A percentile compares a stretch with the other conserved stretches of the same genome.
Conservation (phyloP, 768 basidiomycete species). For the Auricularia sp. region DNA sequence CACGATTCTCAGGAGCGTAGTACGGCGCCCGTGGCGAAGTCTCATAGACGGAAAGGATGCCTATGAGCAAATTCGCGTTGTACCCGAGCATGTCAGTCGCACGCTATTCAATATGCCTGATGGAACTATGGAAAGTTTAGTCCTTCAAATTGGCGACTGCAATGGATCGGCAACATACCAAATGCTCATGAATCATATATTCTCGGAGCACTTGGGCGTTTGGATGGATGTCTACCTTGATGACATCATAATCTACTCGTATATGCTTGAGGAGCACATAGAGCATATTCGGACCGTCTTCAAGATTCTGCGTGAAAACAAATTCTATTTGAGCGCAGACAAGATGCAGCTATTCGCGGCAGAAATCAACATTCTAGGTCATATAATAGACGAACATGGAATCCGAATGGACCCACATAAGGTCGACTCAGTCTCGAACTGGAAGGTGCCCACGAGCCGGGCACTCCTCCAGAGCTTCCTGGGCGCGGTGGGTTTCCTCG, state of each 20-base stretch:
- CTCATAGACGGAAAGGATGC: slow-evolving; percentile 22
- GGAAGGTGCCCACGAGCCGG: slow-evolving; percentile 14
- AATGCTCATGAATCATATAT: slow-evolving; percentile 32
- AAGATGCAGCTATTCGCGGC: slow-evolving; percentile 23
- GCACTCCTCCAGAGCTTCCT: slow-evolving; percentile 11
- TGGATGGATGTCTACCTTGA: slow-evolving; percentile 28
- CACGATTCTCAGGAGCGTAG: slow-evolving; percentile 15
- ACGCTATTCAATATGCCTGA: slow-evolving; percentile 27
- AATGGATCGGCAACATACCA: slow-evolving; percentile 32
- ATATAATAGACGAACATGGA: slow-evolving; percentile 13
- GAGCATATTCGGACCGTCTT: slow-evolving; percentile 23
- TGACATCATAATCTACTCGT: slow-evolving; percentile 25
- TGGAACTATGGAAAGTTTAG: slow-evolving; percentile 33
- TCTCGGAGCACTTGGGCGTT: slow-evolving; percentile 17
- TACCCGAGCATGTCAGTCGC: slow-evolving; percentile 6
- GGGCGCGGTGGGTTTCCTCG: slow-evolving; percentile 14
- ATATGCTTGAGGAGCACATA: slow-evolving; percentile 20
- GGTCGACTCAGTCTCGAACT: slow-evolving; percentile 12
- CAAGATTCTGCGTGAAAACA: slow-evolving; percentile 21
- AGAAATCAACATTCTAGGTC: slow-evolving; percentile 8
- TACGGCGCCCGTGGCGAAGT: slow-evolving; percentile 10
- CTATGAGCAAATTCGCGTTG: slow-evolving; percentile 22
- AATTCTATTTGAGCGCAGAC: slow-evolving; percentile 24
- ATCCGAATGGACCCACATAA: slow-evolving; percentile 17
- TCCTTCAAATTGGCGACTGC: slow-evolving; percentile 26